phyloP scores from a whole-genome alignment of 163 green algal genomes.

The Trebouxiophyceae sp. region DNA sequence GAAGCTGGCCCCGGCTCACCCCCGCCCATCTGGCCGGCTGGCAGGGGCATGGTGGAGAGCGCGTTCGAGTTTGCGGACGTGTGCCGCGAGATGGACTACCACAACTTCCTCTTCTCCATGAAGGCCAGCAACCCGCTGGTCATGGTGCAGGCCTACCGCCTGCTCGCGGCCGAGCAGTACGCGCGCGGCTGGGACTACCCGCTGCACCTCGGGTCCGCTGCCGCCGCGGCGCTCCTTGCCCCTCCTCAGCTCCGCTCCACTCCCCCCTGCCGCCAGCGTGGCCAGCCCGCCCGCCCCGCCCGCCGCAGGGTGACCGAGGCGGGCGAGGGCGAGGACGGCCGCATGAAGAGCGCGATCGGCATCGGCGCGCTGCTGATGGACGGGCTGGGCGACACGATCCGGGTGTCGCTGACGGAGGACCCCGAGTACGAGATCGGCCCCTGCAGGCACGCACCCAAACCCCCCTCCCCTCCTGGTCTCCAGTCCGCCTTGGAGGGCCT shows the following conservation, averaged over 20 bases:
- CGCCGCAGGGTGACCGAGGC: conserved; percentile 47
- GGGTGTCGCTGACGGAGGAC: conserved; percentile 94
- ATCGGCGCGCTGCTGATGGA: conserved; percentile 91
- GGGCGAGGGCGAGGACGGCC: conserved; percentile 95
- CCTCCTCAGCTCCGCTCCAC: conserved; percentile 14
- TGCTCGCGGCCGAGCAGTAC: conserved; percentile 90
- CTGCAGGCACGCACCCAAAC: conserved; percentile 45
- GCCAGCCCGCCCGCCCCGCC: neutral
- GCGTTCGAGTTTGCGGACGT: conserved; percentile 99
- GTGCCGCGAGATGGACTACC: conserved; percentile 95
- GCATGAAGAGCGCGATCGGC: conserved; percentile 98
- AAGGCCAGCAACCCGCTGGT: conserved; percentile 97
- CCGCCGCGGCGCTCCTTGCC: conserved; percentile 33
- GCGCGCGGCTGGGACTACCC: conserved; percentile 93
- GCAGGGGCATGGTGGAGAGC: conserved; percentile 86
- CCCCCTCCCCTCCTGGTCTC: neutral
- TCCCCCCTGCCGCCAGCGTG: neutral
- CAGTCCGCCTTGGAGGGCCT: too few species aligned
- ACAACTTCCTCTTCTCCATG: conserved; percentile 99
- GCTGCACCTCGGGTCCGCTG: conserved; percentile 93
- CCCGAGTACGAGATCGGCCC: conserved; percentile 96
- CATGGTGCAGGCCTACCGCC: conserved; percentile 92
- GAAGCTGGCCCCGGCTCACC: too few species aligned
- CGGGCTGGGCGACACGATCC: conserved; percentile 97
- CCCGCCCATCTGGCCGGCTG: too few species aligned